A percentile compares a stretch with the other conserved stretches of the same genome.
These are phyloP conservation scores for Mycena citricolor DNA, from an alignment of 1,284 basidiomycete genomes.

Conservation along the genomic window DNA sequence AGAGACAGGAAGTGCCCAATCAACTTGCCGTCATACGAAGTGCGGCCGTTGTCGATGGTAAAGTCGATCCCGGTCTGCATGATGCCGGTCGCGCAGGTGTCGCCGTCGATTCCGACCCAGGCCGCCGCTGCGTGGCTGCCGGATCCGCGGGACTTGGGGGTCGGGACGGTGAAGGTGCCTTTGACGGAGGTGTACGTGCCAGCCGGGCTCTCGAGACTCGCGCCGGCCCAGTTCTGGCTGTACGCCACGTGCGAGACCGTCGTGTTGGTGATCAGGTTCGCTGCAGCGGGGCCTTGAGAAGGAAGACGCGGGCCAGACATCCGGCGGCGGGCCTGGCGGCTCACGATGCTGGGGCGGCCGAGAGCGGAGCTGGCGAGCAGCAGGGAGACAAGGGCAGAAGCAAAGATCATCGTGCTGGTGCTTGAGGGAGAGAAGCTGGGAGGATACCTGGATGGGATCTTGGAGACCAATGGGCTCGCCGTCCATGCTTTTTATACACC, in stretches of 20 bases:
- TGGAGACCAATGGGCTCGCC: too few species aligned
- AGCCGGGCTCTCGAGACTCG: conserved; percentile 23
- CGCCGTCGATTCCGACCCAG: conserved; percentile 13
- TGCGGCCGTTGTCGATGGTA: conserved; percentile 1
- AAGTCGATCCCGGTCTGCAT: conserved; percentile 9
- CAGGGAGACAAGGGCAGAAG: too few species aligned
- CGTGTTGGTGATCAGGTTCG: too few species aligned
- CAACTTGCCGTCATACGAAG: conserved; percentile 2
- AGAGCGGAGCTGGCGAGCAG: too few species aligned
- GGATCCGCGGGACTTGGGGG: conserved; percentile 6
- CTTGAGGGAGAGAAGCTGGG: too few species aligned
- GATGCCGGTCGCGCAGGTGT: conserved; percentile 2
- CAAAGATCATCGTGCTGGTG: too few species aligned
- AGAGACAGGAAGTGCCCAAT: background rate
- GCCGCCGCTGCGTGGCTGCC: conserved; percentile 15
- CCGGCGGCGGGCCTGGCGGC: too few species aligned
- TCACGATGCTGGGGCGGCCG: too few species aligned
- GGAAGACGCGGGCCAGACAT: too few species aligned
- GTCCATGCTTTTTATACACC: too few species aligned
- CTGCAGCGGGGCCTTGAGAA: too few species aligned
- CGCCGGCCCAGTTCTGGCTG: conserved; percentile 30
- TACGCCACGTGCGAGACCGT: conserved; percentile 21
- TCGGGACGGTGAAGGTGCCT: conserved; percentile 23
- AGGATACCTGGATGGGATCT: too few species aligned
- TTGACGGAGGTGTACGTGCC: conserved; percentile 20